Percentiles rank a stretch among this genome's conserved stretches.
Evolutionary conservation across 1,284 basidiomycete genomes (phyloP).

Genomic region (Naganishia liquefaciens): DNA sequence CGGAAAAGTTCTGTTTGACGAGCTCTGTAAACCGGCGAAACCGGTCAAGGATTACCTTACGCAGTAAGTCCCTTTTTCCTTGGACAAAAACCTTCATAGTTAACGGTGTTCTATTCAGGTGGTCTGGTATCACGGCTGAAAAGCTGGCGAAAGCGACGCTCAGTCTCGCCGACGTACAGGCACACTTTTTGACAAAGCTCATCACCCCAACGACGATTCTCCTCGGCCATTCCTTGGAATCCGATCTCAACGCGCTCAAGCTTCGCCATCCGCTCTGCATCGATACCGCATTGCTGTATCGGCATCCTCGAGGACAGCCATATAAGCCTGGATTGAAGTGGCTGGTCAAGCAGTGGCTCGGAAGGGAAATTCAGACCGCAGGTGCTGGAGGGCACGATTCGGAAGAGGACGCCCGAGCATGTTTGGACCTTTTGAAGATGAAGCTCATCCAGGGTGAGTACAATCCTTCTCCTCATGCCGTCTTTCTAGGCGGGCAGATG

Average conservation of each 20-base stretch:
- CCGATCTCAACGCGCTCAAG: constrained; percentile 79
- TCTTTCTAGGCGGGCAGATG: not conserved
- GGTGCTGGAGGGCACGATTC: constrained; percentile 81
- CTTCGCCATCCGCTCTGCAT: constrained; percentile 80
- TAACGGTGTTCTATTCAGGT: constrained; percentile 57
- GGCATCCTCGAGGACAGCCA: constrained; percentile 84
- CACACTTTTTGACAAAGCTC: constrained; percentile 60
- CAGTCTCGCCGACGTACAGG: constrained; percentile 73
- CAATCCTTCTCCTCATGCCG: not conserved
- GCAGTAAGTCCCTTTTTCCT: constrained; percentile 57
- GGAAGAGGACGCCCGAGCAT: constrained; percentile 85
- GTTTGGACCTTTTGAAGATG: constrained; percentile 74
- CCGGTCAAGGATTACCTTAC: constrained; percentile 85
- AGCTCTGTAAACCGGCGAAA: constrained; percentile 78
- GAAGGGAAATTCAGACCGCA: constrained; percentile 71
- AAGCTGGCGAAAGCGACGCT: constrained; percentile 68
- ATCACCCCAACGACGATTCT: constrained; percentile 73
- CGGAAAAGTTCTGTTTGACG: constrained; percentile 74
- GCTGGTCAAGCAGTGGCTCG: constrained; percentile 87
- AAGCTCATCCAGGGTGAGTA: constrained; percentile 70
- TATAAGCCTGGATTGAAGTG: constrained; percentile 89
- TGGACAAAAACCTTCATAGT: not conserved
- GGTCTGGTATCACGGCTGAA: constrained; percentile 84
- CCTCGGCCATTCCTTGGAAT: constrained; percentile 91
- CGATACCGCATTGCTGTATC: constrained; percentile 82